phyloP scores from a whole-genome alignment of 208 protist species.

The Leishmania arabica region DNA sequence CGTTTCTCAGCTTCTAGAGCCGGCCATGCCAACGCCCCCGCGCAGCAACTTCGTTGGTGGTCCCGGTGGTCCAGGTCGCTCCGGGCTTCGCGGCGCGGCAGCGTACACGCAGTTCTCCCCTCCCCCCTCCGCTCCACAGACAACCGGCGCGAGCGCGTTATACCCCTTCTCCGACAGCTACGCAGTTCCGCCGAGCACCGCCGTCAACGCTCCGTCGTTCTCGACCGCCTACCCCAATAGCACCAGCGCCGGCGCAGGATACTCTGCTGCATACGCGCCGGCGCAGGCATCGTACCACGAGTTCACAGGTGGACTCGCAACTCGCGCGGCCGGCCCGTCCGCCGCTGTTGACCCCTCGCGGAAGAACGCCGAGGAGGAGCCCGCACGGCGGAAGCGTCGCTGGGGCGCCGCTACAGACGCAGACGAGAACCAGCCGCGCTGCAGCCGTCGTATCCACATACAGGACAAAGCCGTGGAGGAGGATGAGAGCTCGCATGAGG shows the following conservation, averaged over 20 bases:
- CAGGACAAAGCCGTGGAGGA: not conserved
- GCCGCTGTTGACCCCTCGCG: not conserved
- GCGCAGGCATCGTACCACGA: not conserved
- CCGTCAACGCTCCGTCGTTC: slow-evolving; percentile 30
- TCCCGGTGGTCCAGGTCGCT: slow-evolving; percentile 34
- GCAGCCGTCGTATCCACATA: slow-evolving; percentile 18
- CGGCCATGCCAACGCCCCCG: not conserved
- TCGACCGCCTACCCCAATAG: slow-evolving; percentile 6
- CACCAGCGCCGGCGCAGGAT: not conserved
- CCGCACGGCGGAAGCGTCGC: slow-evolving; percentile 12
- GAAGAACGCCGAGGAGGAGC: slow-evolving; percentile 4
- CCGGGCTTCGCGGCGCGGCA: not conserved
- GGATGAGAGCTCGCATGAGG: not conserved
- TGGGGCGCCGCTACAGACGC: not conserved
- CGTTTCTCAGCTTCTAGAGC: slow-evolving; percentile 13
- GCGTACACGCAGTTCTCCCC: slow-evolving; percentile 22
- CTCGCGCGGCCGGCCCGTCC: not conserved
- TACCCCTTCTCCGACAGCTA: slow-evolving; percentile 29
- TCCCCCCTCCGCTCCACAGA: slow-evolving; percentile 19
- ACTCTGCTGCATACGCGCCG: not conserved
- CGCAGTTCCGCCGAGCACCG: slow-evolving; percentile 16
- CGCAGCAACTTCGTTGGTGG: slow-evolving; percentile 35
- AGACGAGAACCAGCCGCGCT: slow-evolving; percentile 6
- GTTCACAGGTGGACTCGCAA: not conserved
- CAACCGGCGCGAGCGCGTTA: slow-evolving; percentile 24